Base-by-base conservation (phyloP, 352 stramenopile species). In the Pythium brassicae region DNA sequence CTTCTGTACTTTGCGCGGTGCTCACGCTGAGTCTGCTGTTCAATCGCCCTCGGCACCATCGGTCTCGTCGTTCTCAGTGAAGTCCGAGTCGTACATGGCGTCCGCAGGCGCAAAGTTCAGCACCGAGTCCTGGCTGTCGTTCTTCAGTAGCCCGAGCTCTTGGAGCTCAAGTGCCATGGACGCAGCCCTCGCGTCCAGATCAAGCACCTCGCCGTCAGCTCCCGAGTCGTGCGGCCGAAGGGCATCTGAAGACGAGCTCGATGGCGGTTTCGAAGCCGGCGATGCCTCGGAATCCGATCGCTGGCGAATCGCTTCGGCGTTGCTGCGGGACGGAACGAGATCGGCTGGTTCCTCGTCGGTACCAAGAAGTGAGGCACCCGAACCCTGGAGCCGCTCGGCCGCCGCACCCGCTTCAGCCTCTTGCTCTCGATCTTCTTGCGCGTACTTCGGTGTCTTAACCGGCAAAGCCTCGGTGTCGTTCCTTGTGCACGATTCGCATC, bases 21-120 rank as follows among this genome's bases (percentile, higher is more conserved):
- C 26, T 35, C 25, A 54, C 34, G 17, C 40, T 20, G 44, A 15
- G 27, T 57, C 26, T 27, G 26, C 52, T 8, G 9, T 37, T 20
- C 49, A 35, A 22, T 14, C 42, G 17, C 25, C 19, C 4, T 57
- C 42, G 2, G 57, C 37, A 9, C 29, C 15, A 10, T 53, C 22
- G 22, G 29, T 11, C 0, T 40, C 54, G 46, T 60, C 46, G 43
- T 52, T 50, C 44, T 69, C 63, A 9, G 53, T 66, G 25, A 69
- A 69, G 50, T 69, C 63, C 42, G 63, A 69, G 27, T 69, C 42
- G 54, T 69, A 63, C 45, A 59, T 32, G n/a, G 44, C 26, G 26
- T 63, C 63, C 5, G 47, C 40, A 0, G 27, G 43, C 0, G 5
- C 26, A 20, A 43, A 37, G 2, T 20, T 26, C 11, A 42, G n/a